Percentiles rank a stretch among this genome's conserved stretches.
phyloP scores from a whole-genome alignment of 2,329 filamentous ascomycete genomes.

The Arthrobotrys entomopaga region DNA sequence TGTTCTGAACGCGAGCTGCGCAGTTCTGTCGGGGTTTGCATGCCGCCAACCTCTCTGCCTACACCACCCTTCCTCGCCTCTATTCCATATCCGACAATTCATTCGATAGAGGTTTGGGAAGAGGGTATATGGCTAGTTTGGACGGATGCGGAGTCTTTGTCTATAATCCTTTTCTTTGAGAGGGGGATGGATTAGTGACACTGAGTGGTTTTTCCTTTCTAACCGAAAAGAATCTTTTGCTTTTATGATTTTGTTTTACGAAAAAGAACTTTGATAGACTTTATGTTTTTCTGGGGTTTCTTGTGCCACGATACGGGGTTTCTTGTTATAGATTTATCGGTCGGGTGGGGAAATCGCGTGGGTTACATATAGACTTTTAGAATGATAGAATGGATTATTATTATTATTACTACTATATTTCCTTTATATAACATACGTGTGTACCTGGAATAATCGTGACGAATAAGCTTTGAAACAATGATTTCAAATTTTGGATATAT shows the following conservation, averaged over 20 bases:
- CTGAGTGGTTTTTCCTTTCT: conserved; percentile 55
- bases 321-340: conserved; percentile 31
- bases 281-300: conserved; percentile 30
- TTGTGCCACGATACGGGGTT: conserved; percentile 31
- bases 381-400: conserved; percentile 24
- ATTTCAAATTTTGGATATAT: too few species aligned
- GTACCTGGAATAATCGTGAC: too few species aligned
- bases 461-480: neutral
- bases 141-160: conserved; percentile 56
- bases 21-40: conserved; percentile 56
- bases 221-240: conserved; percentile 4
- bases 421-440: too few species aligned
- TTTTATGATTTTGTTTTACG: conserved; percentile 20
- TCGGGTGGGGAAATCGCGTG: conserved; percentile 31
- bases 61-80: conserved; percentile 10
- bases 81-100: conserved; percentile 34
- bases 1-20: conserved; percentile 55
- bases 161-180: conserved; percentile 44
- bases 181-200: conserved; percentile 43
- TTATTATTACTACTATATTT: neutral
- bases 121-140: conserved; percentile 51
- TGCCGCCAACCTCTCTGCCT: conserved; percentile 55
- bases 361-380: conserved; percentile 33
- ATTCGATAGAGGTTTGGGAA: conserved; percentile 14
- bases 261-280: conserved; percentile 50